These are phyloP conservation scores for Sanguinoderma infundibulare DNA, from an alignment of 1,284 basidiomycete genomes.

Conservation along the genomic window DNA sequence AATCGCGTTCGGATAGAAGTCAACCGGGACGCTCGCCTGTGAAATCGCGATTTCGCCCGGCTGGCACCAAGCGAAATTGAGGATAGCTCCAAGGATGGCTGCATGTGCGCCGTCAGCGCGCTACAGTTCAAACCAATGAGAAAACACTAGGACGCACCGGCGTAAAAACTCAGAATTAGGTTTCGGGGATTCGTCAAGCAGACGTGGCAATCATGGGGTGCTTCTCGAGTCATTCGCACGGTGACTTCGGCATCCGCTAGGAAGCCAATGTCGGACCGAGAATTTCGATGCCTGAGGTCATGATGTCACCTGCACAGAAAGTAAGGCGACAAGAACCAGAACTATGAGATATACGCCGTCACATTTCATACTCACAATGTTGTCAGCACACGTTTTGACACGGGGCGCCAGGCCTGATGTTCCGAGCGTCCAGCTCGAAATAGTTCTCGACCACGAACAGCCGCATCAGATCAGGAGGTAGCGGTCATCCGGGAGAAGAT, in stretches of 20 bases:
- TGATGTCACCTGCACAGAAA: no score
- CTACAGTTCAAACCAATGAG: no score
- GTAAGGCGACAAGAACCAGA: no score
- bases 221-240: constrained; percentile 15
- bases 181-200: not conserved
- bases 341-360: no score
- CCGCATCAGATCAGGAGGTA: constrained; percentile 13
- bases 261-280: constrained; percentile 7
- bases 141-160: no score
- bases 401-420: not conserved
- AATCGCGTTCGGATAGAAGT: constrained; percentile 1
- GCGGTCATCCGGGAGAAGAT: constrained; percentile 1
- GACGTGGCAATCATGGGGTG: constrained; percentile 7
- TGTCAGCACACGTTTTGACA: constrained; percentile 5
- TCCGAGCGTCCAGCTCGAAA: constrained; percentile 5
- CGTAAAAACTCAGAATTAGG: no score
- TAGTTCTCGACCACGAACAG: constrained; percentile 13
- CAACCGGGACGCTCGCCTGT: not conserved
- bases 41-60: not conserved
- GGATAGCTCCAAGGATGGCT: no score
- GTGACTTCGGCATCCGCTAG: constrained; percentile 11
- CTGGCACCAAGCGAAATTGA: not conserved
- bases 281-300: not conserved
- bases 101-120: no score
- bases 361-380: constrained; percentile 15